A percentile compares a stretch with the other conserved stretches of the same genome.
These are phyloP conservation scores for Colletotrichum kahawae DNA, from an alignment of 2,329 filamentous ascomycete genomes.

Conservation along the genomic window DNA sequence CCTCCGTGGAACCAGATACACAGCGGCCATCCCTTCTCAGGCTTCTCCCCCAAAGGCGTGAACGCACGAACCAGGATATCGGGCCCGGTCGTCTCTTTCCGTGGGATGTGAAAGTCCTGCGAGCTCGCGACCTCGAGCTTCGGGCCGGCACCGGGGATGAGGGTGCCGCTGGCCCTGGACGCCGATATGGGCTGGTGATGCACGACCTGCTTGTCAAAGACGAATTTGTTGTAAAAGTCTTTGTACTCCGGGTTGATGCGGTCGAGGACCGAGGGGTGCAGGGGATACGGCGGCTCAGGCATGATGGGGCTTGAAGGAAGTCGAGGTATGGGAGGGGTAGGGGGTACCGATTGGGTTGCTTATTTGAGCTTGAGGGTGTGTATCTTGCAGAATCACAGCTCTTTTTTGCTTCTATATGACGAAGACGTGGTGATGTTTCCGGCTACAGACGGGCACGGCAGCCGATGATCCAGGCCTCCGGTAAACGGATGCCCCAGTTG, in stretches of 20 bases:
- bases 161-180: conserved; percentile 53
- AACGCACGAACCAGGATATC: conserved; percentile 55
- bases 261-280: conserved; percentile 28
- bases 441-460: neutral
- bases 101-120: conserved; percentile 46
- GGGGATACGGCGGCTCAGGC: conserved; percentile 33
- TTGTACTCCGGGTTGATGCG: conserved; percentile 55
- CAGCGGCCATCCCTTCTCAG: conserved; percentile 56
- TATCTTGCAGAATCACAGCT: neutral
- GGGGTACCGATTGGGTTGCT: neutral
- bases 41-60: conserved; percentile 49
- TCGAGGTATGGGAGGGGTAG: neutral
- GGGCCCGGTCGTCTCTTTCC: conserved; percentile 51
- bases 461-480: neutral
- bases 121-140: conserved; percentile 51
- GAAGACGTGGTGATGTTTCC: neutral
- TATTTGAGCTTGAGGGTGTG: neutral
- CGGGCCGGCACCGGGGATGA: conserved; percentile 57
- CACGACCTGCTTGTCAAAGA: conserved; percentile 56
- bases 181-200: conserved; percentile 58
- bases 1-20: conserved; percentile 64
- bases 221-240: conserved; percentile 56
- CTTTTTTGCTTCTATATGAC: neutral
- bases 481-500: neutral
- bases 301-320: neutral